Evolutionary conservation across 306 rosid genomes (phyloP), one percentile per base, ranked within the genome.

Genomic region (Mucuna pruriens): DNA sequence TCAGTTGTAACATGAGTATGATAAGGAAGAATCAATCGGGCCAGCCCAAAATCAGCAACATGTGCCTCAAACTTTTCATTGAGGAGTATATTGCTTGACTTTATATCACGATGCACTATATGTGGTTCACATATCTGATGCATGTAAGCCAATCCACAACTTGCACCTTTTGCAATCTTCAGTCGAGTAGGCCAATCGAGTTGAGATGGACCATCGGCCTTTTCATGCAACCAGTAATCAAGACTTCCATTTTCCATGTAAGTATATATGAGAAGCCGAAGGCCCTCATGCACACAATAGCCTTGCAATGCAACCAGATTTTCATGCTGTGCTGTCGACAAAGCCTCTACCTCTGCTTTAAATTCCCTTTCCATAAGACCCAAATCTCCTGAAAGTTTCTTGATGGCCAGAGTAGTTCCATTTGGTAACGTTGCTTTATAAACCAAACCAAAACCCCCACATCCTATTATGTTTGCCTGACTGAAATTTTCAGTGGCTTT

Each of bases 311-410:
- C 85, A 75, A 94, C 97, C 76, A 94, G 84, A 83, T 94, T 91
- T 83, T 91, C 89, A 55, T 94, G 98, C 75, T 86, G 90, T 69
- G 98, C 93, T 16, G 93, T 89, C 7, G 98, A 94, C 72, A 94
- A 78, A 51, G 91, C 94, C 90, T 91, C 94, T 10, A 94, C 94
- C 85, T 94, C 98, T 45, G 98, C 98, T 85, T 82, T 87, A 26
- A 94, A 94, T 83, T 94, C 98, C 90, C 98, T 90, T 81, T 94
- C 98, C 92, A 94, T 90, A 11, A 94, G 84, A 52, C 95, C 98
- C 84, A 89, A 45, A 75, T 94, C 97, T 61, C 98, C 98, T 36
- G 98, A 94, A 78, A 91, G 97, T 58, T 90, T 94, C 88, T 94
- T 94, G 74, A 94, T 86, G 63, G 98, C 98, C 58, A 94, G 70